Evolutionary conservation across 2,329 filamentous ascomycete species (phyloP).

Genomic region (Colletotrichum sp.): DNA sequence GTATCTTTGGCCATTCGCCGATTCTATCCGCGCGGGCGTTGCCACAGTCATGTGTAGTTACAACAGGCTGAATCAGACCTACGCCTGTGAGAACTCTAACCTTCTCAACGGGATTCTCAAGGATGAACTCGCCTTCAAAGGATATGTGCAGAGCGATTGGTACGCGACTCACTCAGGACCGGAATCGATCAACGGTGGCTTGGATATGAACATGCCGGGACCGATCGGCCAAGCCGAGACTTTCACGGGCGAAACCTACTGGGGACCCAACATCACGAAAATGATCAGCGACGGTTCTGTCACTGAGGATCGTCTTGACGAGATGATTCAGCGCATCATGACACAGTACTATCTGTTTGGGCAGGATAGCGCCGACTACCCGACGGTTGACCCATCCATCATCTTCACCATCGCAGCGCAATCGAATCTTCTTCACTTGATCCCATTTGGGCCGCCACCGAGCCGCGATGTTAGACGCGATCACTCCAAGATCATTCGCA

Average conservation of each 20-base stretch:
- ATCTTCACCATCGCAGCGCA: constrained; percentile 5
- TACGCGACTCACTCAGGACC: constrained; percentile 77
- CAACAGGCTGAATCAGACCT: constrained; percentile 73
- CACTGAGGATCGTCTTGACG: constrained; percentile 64
- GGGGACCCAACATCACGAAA: constrained; percentile 64
- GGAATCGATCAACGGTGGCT: constrained; percentile 66
- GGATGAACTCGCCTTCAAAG: constrained; percentile 75
- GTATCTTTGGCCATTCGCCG: constrained; percentile 71
- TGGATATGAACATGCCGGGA: constrained; percentile 86
- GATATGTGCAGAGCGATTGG: constrained; percentile 69
- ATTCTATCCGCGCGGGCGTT: constrained; percentile 70
- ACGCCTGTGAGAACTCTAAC: constrained; percentile 68
- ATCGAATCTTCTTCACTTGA: neutral
- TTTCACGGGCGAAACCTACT: constrained; percentile 60
- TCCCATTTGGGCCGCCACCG: constrained; percentile 43
- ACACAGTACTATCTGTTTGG: constrained; percentile 64
- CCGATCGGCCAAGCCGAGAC: constrained; percentile 39
- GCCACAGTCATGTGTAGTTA: constrained; percentile 76
- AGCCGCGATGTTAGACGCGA: constrained; percentile 58
- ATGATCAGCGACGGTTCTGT: constrained; percentile 62
- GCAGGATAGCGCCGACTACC: constrained; percentile 51
- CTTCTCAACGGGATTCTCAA: constrained; percentile 70
- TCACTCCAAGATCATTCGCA: constrained; percentile 66
- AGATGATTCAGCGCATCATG: constrained; percentile 70
- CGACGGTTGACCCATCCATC: constrained; percentile 34